Percentiles rank a stretch among this genome's conserved stretches.
These are phyloP conservation scores for Myxozyma geophila DNA, from an alignment of 805 yeast species.

Conservation along the genomic window DNA sequence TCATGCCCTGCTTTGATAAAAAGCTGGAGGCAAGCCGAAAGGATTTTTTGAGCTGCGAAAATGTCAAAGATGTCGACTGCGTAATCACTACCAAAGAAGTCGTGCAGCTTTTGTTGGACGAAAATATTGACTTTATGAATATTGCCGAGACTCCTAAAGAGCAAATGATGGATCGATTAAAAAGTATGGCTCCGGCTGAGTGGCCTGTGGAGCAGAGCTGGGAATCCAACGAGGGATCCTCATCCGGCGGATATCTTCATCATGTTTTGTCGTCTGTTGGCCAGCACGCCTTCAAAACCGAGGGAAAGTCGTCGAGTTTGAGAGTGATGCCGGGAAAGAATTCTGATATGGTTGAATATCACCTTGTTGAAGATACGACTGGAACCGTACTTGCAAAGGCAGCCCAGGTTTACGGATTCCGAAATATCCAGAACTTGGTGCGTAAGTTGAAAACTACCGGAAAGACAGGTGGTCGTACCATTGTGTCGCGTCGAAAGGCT, in stretches of 20 bases:
- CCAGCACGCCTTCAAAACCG: constrained; percentile 23
- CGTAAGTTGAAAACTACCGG: constrained; percentile 67
- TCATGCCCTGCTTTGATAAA: constrained; percentile 98
- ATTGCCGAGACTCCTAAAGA: constrained; percentile 10
- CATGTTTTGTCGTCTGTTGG: constrained; percentile 57
- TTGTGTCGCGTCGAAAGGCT: constrained; percentile 36
- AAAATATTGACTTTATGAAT: constrained; percentile 43
- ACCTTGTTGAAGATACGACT: constrained; percentile 51
- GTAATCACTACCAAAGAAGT: constrained; percentile 91
- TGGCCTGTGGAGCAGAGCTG: constrained; percentile 74
- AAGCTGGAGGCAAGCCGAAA: constrained; percentile 92
- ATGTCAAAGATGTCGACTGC: constrained; percentile 77
- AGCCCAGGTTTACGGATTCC: constrained; percentile 83
- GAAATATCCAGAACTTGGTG: constrained; percentile 92
- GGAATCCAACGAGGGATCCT: constrained; percentile 75
- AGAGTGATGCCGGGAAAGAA: constrained; percentile 64
- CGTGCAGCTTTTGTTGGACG: constrained; percentile 68
- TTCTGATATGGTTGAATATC: constrained; percentile 72
- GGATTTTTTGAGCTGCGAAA: constrained; percentile 53
- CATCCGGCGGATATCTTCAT: constrained; percentile 88
- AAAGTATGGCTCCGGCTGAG: constrained; percentile 53
- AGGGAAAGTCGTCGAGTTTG: constrained; percentile 47
- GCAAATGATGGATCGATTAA: not conserved
- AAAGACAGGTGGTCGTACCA: constrained; percentile 36
- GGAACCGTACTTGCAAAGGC: constrained; percentile 56